Base-by-base conservation (phyloP, 1,284 basidiomycete genomes). In the Microbotryum saponariae region DNA sequence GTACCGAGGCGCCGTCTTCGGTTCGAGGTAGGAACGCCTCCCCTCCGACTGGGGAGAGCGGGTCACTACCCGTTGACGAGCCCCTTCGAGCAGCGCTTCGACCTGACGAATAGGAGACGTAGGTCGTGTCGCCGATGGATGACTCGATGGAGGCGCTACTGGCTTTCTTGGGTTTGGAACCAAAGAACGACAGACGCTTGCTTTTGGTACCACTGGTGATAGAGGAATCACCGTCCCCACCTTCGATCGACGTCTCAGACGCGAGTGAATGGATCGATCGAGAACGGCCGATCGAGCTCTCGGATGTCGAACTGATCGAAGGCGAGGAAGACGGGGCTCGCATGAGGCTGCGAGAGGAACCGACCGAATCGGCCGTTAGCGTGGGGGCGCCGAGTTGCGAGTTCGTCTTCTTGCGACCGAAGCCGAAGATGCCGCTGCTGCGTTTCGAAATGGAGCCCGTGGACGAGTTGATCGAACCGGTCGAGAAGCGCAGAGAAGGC, bases 91-190 rank as follows among this genome's bases (percentile, higher is more conserved):
- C 9, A 23, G 44, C 54, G 21, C 53, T 18, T 7, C 33, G 10
- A 23, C 42, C n/a, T 5, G 27, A 21, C 1, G 50, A 42, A 25
- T 63, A 63, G 29, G 49, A 47, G 27, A 63, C 59, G 31, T 63
- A 63, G 3, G 58, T 60, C 54, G 58, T 57, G n/a, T 57, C 58
- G 27, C 46, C 52, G 48, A 60, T 54, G 7, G 51, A 54, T 27
- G 58, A 56, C 47, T 59, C 58, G 44, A 63, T 60, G 6, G 51
- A 45, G 14, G 62, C 54, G 23, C 25, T 53, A 12, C n/a, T 33
- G 20, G 14, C 31, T 18, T 18, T 42, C 37, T 42, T 42, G 37
- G 37, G 12, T 10, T 42, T 42, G 37, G 16, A 42, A 9, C 14
- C 37, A 16, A 62, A 42, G 25, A 56, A 62, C 25, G 60, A 62